phyloP scores from a whole-genome alignment of 2,329 filamentous ascomycete genomes.

The Cladophialophora psammophila region DNA sequence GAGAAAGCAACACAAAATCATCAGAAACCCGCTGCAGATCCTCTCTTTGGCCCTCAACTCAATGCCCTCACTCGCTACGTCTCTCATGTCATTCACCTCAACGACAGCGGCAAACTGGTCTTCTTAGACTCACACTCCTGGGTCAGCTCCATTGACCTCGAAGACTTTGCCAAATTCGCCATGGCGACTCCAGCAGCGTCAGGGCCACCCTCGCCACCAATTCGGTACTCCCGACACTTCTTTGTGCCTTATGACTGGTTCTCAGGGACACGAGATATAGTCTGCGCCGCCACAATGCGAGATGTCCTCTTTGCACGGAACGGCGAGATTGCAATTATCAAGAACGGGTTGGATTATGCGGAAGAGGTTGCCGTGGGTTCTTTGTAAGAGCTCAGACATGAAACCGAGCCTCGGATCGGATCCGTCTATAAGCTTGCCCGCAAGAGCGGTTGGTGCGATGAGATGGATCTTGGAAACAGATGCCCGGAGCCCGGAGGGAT shows the following conservation, averaged over 20 bases:
- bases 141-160: slow-evolving; percentile 5
- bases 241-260: slow-evolving; percentile 8
- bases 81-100: slow-evolving; percentile 5
- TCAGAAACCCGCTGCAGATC: too few species aligned
- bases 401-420: neutral
- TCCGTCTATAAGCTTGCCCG: neutral
- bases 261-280: neutral
- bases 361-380: neutral
- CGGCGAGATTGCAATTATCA: slow-evolving; percentile 3
- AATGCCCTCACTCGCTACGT: neutral
- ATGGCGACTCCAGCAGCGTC: neutral
- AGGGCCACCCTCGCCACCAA: neutral
- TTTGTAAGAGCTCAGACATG: neutral
- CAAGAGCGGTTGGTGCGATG: neutral
- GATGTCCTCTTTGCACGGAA: slow-evolving; percentile 11
- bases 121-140: slow-evolving; percentile 5
- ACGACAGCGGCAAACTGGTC: neutral
- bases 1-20: neutral
- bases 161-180: neutral
- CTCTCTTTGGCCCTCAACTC: slow-evolving; percentile 1
- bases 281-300: neutral
- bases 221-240: neutral
- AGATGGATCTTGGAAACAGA: too few species aligned
- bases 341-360: slow-evolving; percentile 4
- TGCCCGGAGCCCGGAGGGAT: too few species aligned